Evolutionary conservation across 2,329 filamentous ascomycete species (phyloP).

Genomic region (Aspergillus ochraceoroseus): DNA sequence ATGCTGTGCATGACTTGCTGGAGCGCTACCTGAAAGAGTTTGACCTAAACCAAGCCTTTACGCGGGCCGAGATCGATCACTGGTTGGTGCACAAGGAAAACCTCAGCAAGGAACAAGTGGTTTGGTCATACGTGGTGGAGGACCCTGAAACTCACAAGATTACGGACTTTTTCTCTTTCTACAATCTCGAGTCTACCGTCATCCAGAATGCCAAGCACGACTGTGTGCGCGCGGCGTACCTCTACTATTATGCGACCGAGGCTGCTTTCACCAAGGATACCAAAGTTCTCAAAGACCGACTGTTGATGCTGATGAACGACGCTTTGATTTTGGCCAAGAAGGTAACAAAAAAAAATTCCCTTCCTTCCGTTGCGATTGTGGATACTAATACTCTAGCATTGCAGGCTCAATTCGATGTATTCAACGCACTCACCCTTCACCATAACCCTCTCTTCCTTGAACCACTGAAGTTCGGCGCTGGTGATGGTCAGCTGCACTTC

Average conservation of each 20-base stretch:
- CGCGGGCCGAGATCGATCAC: slow-evolving; percentile 74
- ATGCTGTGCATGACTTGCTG: slow-evolving; percentile 68
- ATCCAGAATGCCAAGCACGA: slow-evolving; percentile 75
- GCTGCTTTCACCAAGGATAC: slow-evolving; percentile 58
- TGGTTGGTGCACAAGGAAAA: slow-evolving; percentile 73
- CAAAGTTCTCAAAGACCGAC: slow-evolving; percentile 65
- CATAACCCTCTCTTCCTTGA: slow-evolving; percentile 93
- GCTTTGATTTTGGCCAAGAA: slow-evolving; percentile 82
- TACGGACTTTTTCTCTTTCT: slow-evolving; percentile 97
- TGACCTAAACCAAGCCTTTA: slow-evolving; percentile 78
- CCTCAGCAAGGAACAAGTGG: slow-evolving; percentile 67
- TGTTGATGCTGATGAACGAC: slow-evolving; percentile 77
- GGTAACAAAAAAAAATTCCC: slow-evolving; percentile 34
- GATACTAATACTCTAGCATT: slow-evolving; percentile 5
- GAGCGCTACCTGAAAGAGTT: slow-evolving; percentile 73
- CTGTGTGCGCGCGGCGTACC: slow-evolving; percentile 81
- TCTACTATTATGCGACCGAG: slow-evolving; percentile 95
- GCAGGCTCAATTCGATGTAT: slow-evolving; percentile 79
- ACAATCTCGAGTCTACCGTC: slow-evolving; percentile 86
- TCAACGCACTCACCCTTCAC: slow-evolving; percentile 89
- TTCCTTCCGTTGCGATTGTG: not conserved
- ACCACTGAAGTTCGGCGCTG: slow-evolving; percentile 88
- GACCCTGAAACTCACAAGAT: slow-evolving; percentile 67
- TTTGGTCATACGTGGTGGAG: slow-evolving; percentile 92
- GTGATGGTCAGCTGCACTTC: slow-evolving; percentile 92